Percentiles rank a stretch among this genome's conserved stretches.
Conservation (phyloP, 139 green algal species). For the Dunaliella sp. region DNA sequence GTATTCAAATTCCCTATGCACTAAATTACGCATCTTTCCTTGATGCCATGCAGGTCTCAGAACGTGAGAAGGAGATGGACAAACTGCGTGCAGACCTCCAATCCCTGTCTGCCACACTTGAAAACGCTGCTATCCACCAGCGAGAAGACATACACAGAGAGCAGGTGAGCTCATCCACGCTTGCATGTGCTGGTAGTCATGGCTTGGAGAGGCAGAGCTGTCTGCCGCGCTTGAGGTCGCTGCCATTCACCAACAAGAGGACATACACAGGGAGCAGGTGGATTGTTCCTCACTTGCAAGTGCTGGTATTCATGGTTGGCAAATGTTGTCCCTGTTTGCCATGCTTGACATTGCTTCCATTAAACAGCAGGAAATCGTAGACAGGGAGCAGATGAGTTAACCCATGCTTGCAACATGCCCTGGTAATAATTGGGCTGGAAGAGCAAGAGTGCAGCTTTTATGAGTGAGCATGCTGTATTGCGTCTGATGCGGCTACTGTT, state of each 20-base stretch:
- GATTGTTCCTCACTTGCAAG: not conserved
- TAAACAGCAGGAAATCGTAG: constrained; percentile 35
- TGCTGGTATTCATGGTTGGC: too few relatives aligned
- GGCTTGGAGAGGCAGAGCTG: too few relatives aligned
- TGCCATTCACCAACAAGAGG: constrained; percentile 27
- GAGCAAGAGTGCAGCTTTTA: not conserved
- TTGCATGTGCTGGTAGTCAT: too few relatives aligned
- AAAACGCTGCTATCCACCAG: constrained; percentile 18
- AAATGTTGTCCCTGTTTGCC: too few relatives aligned
- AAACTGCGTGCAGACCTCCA: constrained; percentile 27
- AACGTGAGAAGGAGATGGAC: constrained; percentile 39
- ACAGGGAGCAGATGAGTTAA: constrained; percentile 28
- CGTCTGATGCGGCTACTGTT: too few relatives aligned
- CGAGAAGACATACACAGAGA: constrained; percentile 45
- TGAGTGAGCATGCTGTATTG: too few relatives aligned
- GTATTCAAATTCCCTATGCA: too few relatives aligned
- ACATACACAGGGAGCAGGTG: constrained; percentile 40
- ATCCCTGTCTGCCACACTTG: constrained; percentile 35
- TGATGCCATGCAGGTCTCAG: too few relatives aligned
- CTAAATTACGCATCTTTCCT: too few relatives aligned
- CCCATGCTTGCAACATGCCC: not conserved
- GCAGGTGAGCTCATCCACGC: constrained; percentile 6
- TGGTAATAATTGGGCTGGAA: too few relatives aligned
- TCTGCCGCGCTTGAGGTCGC: constrained; percentile 33
- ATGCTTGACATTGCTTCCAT: constrained; percentile 27